A percentile compares a stretch with the other conserved stretches of the same genome.
phyloP scores from a whole-genome alignment of 768 basidiomycete species.

The Dioszegia hungarica region DNA sequence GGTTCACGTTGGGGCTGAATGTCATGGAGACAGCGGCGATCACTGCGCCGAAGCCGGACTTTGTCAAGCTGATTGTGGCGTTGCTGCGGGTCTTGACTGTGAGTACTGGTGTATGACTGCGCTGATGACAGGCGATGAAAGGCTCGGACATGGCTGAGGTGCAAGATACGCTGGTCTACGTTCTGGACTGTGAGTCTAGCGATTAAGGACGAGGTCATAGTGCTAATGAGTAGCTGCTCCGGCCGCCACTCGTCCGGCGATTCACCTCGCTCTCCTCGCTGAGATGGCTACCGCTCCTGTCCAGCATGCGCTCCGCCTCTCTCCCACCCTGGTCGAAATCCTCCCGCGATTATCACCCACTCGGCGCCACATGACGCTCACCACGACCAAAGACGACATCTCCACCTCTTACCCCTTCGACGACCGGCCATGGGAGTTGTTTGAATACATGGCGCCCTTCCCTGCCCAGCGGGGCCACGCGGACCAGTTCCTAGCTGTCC shows the following conservation, averaged over 20 bases:
- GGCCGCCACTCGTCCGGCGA: slow-evolving; percentile 18
- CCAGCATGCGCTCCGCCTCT: slow-evolving; percentile 9
- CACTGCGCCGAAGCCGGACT: slow-evolving; percentile 28
- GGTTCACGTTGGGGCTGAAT: slow-evolving; percentile 22
- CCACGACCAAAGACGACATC: neutral
- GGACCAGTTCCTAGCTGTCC: slow-evolving; percentile 21
- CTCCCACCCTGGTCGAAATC: slow-evolving; percentile 3
- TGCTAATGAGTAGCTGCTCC: slow-evolving; percentile 22
- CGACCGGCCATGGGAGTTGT: slow-evolving; percentile 40
- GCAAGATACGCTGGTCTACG: slow-evolving; percentile 27
- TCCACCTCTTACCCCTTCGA: slow-evolving; percentile 14
- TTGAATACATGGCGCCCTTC: slow-evolving; percentile 29
- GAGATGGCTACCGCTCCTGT: slow-evolving; percentile 14
- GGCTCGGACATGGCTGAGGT: neutral
- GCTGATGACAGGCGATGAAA: slow-evolving; percentile 1
- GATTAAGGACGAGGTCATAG: slow-evolving; percentile 2
- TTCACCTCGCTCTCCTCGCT: slow-evolving; percentile 23
- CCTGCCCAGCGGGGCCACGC: slow-evolving; percentile 8
- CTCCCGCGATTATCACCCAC: slow-evolving; percentile 25
- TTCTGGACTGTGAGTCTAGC: slow-evolving; percentile 38
- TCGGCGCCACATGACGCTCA: slow-evolving; percentile 17
- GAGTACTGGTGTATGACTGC: slow-evolving; percentile 6
- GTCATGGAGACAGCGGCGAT: slow-evolving; percentile 8
- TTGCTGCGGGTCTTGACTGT: slow-evolving; percentile 24
- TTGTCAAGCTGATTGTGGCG: slow-evolving; percentile 19